Conservation (phyloP, 345 rosid genomes). For the Sonneratia caseolaris region DNA sequence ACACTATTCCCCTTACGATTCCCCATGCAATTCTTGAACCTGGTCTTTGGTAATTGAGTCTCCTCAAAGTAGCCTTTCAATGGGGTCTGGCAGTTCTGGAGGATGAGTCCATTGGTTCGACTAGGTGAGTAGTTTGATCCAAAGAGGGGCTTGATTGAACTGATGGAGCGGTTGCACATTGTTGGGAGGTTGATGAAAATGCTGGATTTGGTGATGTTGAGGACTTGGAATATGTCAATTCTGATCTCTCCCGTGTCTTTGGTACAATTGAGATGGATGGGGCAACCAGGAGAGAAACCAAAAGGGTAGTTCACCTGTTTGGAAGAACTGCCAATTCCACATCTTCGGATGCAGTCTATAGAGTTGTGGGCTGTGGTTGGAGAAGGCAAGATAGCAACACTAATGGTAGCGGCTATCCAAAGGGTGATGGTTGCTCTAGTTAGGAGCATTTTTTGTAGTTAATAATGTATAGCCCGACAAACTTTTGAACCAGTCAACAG, state of each 20-base stretch:
- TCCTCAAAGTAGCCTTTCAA: slow-evolving; percentile 27
- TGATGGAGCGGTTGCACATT: slow-evolving; percentile 31
- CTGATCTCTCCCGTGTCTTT: background rate
- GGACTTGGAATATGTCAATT: slow-evolving; percentile 40
- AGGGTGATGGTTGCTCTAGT: background rate
- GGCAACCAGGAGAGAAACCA: slow-evolving; percentile 47
- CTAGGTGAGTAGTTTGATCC: slow-evolving; percentile 29
- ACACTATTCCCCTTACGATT: slow-evolving; percentile 27
- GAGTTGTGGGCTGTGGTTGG: background rate
- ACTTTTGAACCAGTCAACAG: background rate
- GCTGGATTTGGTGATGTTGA: slow-evolving; percentile 36
- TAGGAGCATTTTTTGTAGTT: background rate
- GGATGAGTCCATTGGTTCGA: slow-evolving; percentile 36
- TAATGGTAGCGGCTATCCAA: background rate
- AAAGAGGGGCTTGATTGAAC: slow-evolving; percentile 24
- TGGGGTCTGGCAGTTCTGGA: slow-evolving; percentile 28
- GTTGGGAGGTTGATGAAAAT: slow-evolving; percentile 34
- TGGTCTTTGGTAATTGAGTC: slow-evolving; percentile 12
- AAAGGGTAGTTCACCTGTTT: slow-evolving; percentile 47
- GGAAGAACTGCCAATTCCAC: slow-evolving; percentile 23
- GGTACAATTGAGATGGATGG: slow-evolving; percentile 37
- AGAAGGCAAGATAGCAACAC: background rate
- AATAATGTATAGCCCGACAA: background rate
- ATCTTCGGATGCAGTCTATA: slow-evolving; percentile 26
- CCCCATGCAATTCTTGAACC: background rate